phyloP scores from a whole-genome alignment of 495 filamentous ascomycete species.

The Parathielavia appendiculata region DNA sequence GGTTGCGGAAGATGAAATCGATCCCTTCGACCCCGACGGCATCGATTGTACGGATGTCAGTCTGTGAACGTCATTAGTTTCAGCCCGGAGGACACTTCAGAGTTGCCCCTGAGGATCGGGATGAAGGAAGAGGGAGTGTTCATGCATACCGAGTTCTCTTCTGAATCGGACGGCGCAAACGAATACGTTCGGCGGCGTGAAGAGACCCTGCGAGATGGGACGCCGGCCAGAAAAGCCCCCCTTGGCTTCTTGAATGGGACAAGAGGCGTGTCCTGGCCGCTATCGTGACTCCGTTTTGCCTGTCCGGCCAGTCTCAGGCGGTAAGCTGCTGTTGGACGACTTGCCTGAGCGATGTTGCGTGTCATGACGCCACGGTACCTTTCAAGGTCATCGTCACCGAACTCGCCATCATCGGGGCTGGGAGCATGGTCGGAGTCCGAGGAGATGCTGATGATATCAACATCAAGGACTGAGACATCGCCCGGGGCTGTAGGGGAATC shows the following conservation, averaged over 20 bases:
- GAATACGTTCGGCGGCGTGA: no score
- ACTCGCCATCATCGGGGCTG: neutral
- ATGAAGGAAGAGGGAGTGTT: no score
- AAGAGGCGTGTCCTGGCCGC: neutral
- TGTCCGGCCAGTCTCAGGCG: no score
- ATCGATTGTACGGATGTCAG: neutral
- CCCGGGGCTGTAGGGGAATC: no score
- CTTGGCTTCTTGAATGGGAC: neutral
- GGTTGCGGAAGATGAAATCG: conserved; percentile 9
- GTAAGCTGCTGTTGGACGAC: no score
- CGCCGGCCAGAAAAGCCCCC: neutral
- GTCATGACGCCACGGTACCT: no score
- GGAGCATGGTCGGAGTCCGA: neutral
- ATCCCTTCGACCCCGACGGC: neutral
- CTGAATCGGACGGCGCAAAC: no score
- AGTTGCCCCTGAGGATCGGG: no score
- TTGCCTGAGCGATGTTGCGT: no score
- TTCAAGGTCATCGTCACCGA: neutral
- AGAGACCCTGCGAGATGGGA: no score
- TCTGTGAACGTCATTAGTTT: neutral
- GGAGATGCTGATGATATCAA: neutral
- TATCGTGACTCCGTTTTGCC: neutral
- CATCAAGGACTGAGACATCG: neutral
- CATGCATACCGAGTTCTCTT: no score
- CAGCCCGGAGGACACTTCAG: neutral